Evolutionary conservation across 176 grass and related monocot genomes (phyloP).

Genomic region (Aegilops umbellulata): DNA sequence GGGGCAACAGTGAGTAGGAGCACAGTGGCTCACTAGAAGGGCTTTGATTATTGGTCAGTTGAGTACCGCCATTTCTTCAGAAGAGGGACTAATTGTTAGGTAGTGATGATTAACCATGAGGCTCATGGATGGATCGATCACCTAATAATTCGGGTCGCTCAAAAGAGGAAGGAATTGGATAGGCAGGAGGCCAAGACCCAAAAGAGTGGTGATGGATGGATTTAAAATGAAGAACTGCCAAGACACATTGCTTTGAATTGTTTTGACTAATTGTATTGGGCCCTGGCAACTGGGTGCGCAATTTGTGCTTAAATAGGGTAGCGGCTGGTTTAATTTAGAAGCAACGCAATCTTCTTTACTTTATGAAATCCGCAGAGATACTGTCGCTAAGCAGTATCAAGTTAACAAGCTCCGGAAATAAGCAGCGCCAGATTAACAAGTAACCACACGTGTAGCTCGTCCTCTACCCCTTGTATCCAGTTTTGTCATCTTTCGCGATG

Average conservation of each 20-base stretch:
- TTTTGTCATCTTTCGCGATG: not conserved
- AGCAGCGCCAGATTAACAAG: conserved; percentile 13
- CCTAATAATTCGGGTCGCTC: not conserved
- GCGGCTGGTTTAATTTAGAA: not conserved
- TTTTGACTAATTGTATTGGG: not conserved
- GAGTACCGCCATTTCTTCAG: not conserved
- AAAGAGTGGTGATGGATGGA: not conserved
- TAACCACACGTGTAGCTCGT: conserved; percentile 24
- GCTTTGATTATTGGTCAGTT: conserved; percentile 9
- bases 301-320: conserved; percentile 16
- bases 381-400: not conserved
- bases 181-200: not conserved
- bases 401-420: not conserved
- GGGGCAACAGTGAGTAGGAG: not conserved
- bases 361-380: conserved; percentile 19
- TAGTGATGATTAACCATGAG: conserved; percentile 19
- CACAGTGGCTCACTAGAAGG: not conserved
- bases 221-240: conserved; percentile 3
- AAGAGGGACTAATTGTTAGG: conserved; percentile 6
- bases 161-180: not conserved
- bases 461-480: not conserved
- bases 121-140: not conserved
- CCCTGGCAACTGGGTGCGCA: not conserved
- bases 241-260: not conserved
- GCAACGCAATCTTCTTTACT: conserved; percentile 17